Evolutionary conservation across 139 green algal species (phyloP).

Genomic region (Chlamydomonas schloesseri): DNA sequence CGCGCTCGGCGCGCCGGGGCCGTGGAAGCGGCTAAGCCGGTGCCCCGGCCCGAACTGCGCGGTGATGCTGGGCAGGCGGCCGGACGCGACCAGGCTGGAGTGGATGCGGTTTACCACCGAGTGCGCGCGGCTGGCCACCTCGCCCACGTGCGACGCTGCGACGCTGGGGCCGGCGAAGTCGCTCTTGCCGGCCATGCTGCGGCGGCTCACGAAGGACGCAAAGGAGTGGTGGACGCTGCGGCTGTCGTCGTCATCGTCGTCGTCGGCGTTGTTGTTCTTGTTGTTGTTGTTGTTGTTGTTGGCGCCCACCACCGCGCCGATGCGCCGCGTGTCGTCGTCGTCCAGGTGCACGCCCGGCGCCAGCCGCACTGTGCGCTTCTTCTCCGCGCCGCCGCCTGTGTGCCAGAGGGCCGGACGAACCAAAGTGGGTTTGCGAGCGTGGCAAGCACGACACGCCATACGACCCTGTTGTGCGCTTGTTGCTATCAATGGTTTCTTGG

Average conservation of each 20-base stretch:
- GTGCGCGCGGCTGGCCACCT: slow-evolving; percentile 6
- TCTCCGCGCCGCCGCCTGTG: too few species aligned
- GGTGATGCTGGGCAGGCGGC: not conserved
- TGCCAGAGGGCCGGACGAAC: too few species aligned
- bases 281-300: not conserved
- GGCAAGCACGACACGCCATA: too few species aligned
- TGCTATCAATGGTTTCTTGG: too few species aligned
- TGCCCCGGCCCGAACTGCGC: not conserved
- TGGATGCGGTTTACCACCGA: slow-evolving; percentile 6
- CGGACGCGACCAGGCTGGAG: slow-evolving; percentile 14
- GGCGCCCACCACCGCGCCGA: not conserved
- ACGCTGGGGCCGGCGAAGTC: not conserved
- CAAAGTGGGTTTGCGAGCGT: too few species aligned
- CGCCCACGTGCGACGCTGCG: not conserved
- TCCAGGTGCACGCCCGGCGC: too few species aligned
- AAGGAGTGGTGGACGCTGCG: slow-evolving; percentile 4
- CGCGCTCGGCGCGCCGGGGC: not conserved
- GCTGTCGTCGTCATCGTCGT: not conserved
- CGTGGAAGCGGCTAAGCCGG: not conserved
- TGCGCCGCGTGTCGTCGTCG: not conserved
- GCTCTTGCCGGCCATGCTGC: not conserved
- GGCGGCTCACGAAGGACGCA: slow-evolving; percentile 1
- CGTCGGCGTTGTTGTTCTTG: too few species aligned
- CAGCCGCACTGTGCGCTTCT: too few species aligned
- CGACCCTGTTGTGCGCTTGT: too few species aligned